Base-by-base conservation (phyloP, 805 yeast species). In the Metschnikowia cerradonensis region DNA sequence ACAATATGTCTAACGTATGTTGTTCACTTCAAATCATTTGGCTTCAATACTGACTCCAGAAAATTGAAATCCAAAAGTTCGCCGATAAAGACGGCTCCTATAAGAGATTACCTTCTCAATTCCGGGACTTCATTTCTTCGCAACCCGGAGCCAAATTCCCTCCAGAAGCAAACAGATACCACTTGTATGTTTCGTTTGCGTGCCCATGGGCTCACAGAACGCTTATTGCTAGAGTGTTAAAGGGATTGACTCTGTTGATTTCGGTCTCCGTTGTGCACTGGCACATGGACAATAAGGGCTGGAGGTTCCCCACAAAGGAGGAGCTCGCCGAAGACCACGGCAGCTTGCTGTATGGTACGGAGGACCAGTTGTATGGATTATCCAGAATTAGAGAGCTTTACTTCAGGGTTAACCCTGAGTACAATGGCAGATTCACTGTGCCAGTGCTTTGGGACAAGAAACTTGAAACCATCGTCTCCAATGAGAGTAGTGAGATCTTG, bases 141-240 rank as follows among this genome's bases (percentile, higher is more conserved):
- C 71, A 72, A 26, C 74, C 81, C 1, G 88, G 83, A 14, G 79
- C 89, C 13, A 67, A 75, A 53, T 88, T 82, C 65, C 73, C 82
- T 15, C 89, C 96, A 4, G 96, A 90, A 62, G 76, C 78, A 42
- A 81, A 81, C 51, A 78, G 99, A 61, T 92, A 92, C 65, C 96
- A 91, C 68, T 77, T 90, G 49, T 91, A 87, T 60, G 96, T 90
- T 10, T 86, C 94, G 0, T 74, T 77, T 45, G 96, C 96, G 1
- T 92, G 99, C 69, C 98, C 99, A 3, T 92, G 97, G 91, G 97
- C 97, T 1, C 96, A 89, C 64, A 78, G 98, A 55, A 82, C 91
- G 0, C 73, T 91, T 52, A 84, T 90, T 48, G 76, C 84, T 2
- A 72, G 97, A 48, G 68, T 78, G 11, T 72, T 92, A 55, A 90